Evolutionary conservation across 805 yeast species (phyloP).

Genomic region (Ogataea paraovalis): DNA sequence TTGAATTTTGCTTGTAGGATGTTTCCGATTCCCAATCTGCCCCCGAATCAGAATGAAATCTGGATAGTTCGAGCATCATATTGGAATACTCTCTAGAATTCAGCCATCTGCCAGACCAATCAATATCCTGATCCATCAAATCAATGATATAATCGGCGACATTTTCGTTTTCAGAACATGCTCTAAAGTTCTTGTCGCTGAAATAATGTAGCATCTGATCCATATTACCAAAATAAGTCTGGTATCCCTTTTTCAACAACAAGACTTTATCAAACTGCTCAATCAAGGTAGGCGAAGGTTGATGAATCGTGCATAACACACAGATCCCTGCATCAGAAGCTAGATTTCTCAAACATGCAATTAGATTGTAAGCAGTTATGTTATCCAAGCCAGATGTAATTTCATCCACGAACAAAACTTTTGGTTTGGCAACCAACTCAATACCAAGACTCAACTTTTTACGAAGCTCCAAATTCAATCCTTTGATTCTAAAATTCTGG

Average conservation of each 20-base stretch:
- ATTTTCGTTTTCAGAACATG: conserved; percentile 37
- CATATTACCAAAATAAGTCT: conserved; percentile 40
- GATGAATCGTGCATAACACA: conserved; percentile 53
- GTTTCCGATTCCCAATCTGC: neutral
- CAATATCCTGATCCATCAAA: conserved; percentile 39
- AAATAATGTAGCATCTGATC: conserved; percentile 35
- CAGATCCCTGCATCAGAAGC: conserved; percentile 45
- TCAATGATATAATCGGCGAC: conserved; percentile 44
- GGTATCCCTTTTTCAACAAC: conserved; percentile 44
- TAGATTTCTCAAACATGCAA: conserved; percentile 40
- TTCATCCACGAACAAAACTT: conserved; percentile 45
- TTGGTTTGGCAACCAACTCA: conserved; percentile 45
- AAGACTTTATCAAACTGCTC: conserved; percentile 45
- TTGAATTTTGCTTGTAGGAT: conserved; percentile 14
- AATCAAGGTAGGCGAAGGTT: conserved; percentile 48
- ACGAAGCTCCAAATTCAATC: conserved; percentile 40
- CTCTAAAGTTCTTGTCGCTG: conserved; percentile 31
- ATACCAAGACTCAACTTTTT: conserved; percentile 43
- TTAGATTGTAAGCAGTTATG: conserved; percentile 49
- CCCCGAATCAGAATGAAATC: neutral
- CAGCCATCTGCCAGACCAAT: conserved; percentile 33
- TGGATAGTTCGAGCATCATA: conserved; percentile 14
- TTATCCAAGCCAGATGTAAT: conserved; percentile 53
- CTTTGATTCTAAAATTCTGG: conserved; percentile 44
- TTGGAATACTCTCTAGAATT: conserved; percentile 18